Evolutionary conservation across 1,139 yeast genomes (phyloP).

Genomic region (Suhomyces taliae): DNA sequence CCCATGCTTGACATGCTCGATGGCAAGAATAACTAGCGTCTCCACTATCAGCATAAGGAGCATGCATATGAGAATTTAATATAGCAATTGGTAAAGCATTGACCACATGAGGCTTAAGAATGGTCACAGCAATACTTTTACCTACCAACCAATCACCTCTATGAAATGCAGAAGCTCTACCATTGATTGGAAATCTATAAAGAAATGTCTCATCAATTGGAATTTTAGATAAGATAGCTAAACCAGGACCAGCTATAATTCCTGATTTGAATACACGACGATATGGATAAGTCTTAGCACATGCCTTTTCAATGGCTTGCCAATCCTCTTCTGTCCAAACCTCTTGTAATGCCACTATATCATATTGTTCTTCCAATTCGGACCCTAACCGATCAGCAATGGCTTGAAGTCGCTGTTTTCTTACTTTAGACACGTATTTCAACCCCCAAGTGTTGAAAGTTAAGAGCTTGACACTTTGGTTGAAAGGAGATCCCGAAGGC

Average conservation of each 20-base stretch:
- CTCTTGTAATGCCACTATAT: constrained; percentile 88
- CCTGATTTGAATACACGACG: constrained; percentile 77
- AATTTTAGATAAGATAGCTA: constrained; percentile 77
- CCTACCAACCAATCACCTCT: constrained; percentile 99
- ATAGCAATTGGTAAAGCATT: constrained; percentile 65
- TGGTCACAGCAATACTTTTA: constrained; percentile 78
- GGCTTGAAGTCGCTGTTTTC: constrained; percentile 66
- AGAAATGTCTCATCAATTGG: constrained; percentile 80
- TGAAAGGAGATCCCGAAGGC: constrained; percentile 1
- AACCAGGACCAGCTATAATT: constrained; percentile 89
- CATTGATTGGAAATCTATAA: constrained; percentile 86
- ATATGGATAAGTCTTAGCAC: constrained; percentile 57
- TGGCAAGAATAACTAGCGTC: constrained; percentile 91
- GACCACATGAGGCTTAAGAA: constrained; percentile 51
- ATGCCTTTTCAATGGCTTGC: constrained; percentile 53
- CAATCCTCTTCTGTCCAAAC: constrained; percentile 90
- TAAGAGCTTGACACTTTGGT: constrained; percentile 31
- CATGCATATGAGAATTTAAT: constrained; percentile 94
- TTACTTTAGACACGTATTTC: constrained; percentile 70
- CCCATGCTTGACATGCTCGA: constrained; percentile 97
- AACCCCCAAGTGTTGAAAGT: constrained; percentile 90
- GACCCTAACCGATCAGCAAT: constrained; percentile 67
- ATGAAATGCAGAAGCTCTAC: constrained; percentile 89
- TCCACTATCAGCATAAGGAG: constrained; percentile 82
- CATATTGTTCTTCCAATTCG: constrained; percentile 53